Evolutionary conservation across 805 yeast genomes (phyloP), one percentile per base, ranked within the genome.

Genomic region (Yarrowia osloensis): DNA sequence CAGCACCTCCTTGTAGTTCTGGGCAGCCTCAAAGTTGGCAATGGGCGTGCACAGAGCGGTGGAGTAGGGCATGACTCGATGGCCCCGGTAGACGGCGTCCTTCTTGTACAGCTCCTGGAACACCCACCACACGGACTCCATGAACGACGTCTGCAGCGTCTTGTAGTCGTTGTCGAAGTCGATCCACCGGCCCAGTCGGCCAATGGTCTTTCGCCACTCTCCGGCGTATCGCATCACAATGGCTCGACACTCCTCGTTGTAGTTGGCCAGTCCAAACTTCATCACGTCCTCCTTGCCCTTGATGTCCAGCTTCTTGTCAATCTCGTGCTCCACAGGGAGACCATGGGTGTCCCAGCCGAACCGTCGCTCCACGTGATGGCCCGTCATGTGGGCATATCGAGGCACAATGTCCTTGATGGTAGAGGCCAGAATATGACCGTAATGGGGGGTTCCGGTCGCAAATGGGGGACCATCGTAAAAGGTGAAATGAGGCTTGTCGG

Each of bases 321-420:
- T 95, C 79, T 94, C 97, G 78, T 95, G 97, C 81, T 95, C 99
- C 68, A 95, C 91, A 61, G 99, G 99, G 71, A 95, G 86, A 68
- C 99, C 99, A 78, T 95, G 99, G 67, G 99, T 95, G 80, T 95
- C 99, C 99, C 99, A 95, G 70, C 99, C 99, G 71, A 95, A 95
- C 74, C 98, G 86, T 81, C 99, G 90, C 80, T 91, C 97, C 49
- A 95, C 99, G 73, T 89, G 91, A 78, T 86, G 88, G 22, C 99
- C 99, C 73, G 90, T 94, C 99, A 95, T 94, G 70, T 96, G 90
- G 69, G 98, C 98, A 76, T 91, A 95, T 76, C 99, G 86, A 67
- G 99, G 99, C 67, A 95, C 94, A 71, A 95, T 91, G 81, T 95
- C 99, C 75, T 94, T 95, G 74, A 93, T 91, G 68, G 99, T 95